Percentiles rank a stretch among this genome's conserved stretches.
These are phyloP conservation scores for Erysimum pusillum DNA, from an alignment of 441 rosid genomes.

Conservation along the genomic window DNA sequence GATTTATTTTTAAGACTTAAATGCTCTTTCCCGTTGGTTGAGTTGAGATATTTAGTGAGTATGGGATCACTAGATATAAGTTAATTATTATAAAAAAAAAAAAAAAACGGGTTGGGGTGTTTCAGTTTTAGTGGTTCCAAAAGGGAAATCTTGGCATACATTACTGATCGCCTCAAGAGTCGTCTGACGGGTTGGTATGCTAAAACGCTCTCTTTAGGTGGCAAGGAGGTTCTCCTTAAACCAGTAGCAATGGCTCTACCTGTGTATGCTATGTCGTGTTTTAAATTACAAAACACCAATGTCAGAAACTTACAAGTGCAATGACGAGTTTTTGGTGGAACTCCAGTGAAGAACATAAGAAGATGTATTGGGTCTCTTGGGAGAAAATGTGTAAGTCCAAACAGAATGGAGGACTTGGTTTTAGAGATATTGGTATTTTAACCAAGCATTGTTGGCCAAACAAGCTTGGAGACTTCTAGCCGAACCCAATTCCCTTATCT, in stretches of 20 bases:
- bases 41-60: no score
- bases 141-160: no score
- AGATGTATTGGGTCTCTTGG: not conserved
- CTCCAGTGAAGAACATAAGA: not conserved
- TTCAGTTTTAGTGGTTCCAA: no score
- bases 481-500: constrained; percentile 2
- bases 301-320: not conserved
- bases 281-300: not conserved
- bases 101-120: no score
- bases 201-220: not conserved
- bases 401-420: fast-evolving
- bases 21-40: no score
- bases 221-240: not conserved
- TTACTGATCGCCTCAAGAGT: fast-evolving
- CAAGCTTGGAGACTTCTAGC: not conserved
- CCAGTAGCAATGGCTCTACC: not conserved
- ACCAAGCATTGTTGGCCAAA: not conserved
- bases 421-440: not conserved
- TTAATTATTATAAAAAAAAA: no score
- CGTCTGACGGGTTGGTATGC: not conserved
- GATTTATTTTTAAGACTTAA: no score
- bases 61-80: no score
- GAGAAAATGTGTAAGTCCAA: not conserved
- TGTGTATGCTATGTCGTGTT: not conserved
- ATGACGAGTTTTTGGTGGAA: not conserved